These are phyloP conservation scores for Tephrocybe rancida DNA, from an alignment of 768 basidiomycete genomes.

Conservation along the genomic window DNA sequence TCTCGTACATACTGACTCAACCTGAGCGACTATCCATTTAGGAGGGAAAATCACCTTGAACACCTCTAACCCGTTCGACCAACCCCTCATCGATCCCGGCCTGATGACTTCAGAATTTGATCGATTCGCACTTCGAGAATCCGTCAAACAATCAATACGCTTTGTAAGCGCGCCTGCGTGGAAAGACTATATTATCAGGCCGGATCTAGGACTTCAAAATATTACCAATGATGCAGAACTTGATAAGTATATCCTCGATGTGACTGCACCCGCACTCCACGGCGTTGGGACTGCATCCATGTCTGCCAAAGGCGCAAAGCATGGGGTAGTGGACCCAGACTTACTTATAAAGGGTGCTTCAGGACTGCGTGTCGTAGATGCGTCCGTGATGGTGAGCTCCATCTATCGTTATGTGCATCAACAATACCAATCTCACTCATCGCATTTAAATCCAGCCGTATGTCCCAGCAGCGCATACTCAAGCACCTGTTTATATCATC, in stretches of 20 bases:
- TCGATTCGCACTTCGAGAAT: conserved; percentile 21
- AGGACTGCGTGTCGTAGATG: conserved; percentile 34
- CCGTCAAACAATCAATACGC: conserved; percentile 11
- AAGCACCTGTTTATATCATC: neutral
- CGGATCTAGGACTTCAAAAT: no score
- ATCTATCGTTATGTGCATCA: neutral
- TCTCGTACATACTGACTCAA: neutral
- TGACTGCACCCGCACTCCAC: conserved; percentile 21
- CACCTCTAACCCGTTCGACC: conserved; percentile 39
- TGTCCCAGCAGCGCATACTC: neutral
- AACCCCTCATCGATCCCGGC: conserved; percentile 42
- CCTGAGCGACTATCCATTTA: neutral
- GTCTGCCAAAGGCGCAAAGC: conserved; percentile 18
- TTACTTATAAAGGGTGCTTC: conserved; percentile 29
- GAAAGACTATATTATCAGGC: no score
- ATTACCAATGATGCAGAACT: conserved; percentile 21
- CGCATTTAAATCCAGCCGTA: neutral
- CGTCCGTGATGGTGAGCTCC: conserved; percentile 23
- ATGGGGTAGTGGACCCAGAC: conserved; percentile 32
- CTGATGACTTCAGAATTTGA: conserved; percentile 26
- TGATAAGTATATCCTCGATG: conserved; percentile 16
- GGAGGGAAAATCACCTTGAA: conserved; percentile 29
- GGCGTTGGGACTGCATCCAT: conserved; percentile 26
- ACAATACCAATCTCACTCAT: neutral
- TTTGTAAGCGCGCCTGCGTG: no score